Evolutionary conservation across 257 asterid genomes (phyloP).

Genomic region (Schizonepeta tenuifolia): DNA sequence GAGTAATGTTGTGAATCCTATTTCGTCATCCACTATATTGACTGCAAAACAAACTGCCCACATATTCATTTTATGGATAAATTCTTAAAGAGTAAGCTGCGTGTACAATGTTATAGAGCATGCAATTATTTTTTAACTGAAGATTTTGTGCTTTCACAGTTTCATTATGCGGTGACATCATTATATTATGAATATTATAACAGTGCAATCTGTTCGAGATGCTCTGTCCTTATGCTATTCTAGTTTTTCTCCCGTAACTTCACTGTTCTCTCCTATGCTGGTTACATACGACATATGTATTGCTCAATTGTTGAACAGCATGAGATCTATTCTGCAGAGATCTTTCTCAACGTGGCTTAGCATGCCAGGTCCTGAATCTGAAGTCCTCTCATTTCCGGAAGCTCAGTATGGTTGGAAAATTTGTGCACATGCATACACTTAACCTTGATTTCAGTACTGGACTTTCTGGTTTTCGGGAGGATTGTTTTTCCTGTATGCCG

Average conservation of each 20-base stretch:
- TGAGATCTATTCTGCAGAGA: conserved; percentile 58
- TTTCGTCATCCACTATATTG: not conserved
- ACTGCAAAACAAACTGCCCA: not conserved
- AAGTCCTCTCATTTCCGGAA: conserved; percentile 83
- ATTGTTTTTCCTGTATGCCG: conserved; percentile 86
- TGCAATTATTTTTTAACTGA: conserved; percentile 1
- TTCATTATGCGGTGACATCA: conserved; percentile 9
- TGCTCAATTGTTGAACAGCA: conserved; percentile 19
- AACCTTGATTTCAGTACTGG: conserved; percentile 89
- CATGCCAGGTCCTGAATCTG: conserved; percentile 73
- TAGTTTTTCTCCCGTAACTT: not conserved
- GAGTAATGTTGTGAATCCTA: not conserved
- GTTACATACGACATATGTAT: conserved; percentile 14
- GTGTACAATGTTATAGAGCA: not conserved
- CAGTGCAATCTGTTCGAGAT: not conserved
- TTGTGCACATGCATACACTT: conserved; percentile 62
- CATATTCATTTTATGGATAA: not conserved
- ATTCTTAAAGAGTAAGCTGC: not conserved
- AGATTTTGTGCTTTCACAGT: not conserved
- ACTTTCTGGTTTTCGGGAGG: conserved; percentile 80
- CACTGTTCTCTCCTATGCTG: not conserved
- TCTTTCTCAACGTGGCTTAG: conserved; percentile 77
- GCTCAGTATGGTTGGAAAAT: conserved; percentile 77
- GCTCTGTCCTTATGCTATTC: not conserved
- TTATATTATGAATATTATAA: not conserved